phyloP scores from a whole-genome alignment of 768 basidiomycete genomes.

The Termitomyces sp. region DNA sequence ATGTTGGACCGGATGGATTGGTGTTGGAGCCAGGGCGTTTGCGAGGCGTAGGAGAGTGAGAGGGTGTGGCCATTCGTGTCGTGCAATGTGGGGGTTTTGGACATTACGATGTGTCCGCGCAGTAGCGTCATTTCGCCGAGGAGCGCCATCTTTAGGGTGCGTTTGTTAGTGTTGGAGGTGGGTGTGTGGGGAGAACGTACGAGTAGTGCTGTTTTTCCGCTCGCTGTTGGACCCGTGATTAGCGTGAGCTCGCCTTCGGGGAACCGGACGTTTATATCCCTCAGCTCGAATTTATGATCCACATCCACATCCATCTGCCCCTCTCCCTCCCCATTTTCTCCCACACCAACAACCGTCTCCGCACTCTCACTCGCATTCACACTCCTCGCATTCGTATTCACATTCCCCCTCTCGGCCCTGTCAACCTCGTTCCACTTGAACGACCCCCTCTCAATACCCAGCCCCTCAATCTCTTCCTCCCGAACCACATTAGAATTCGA shows the following conservation, averaged over 20 bases:
- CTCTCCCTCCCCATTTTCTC: conserved; percentile 9
- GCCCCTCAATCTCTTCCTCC: conserved; percentile 32
- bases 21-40: conserved; percentile 67
- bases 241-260: conserved; percentile 69
- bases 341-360: conserved; percentile 17
- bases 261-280: conserved; percentile 64
- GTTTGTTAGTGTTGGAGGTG: neutral
- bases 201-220: conserved; percentile 78
- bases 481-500: too few species aligned
- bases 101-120: conserved; percentile 52
- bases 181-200: conserved; percentile 29
- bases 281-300: conserved; percentile 55
- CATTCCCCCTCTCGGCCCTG: conserved; percentile 18
- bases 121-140: conserved; percentile 68
- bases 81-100: conserved; percentile 57
- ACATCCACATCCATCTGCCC: too few species aligned
- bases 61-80: conserved; percentile 62
- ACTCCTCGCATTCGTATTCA: conserved; percentile 12
- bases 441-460: conserved; percentile 56
- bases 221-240: conserved; percentile 76
- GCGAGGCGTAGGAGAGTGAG: conserved; percentile 67
- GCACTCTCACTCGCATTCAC: conserved; percentile 8
- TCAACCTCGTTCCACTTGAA: conserved; percentile 61
- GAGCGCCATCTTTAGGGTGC: conserved; percentile 50
- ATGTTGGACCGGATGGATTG: conserved; percentile 81